phyloP scores from a whole-genome alignment of 1,284 basidiomycete genomes.

The Tausonia pullulans region DNA sequence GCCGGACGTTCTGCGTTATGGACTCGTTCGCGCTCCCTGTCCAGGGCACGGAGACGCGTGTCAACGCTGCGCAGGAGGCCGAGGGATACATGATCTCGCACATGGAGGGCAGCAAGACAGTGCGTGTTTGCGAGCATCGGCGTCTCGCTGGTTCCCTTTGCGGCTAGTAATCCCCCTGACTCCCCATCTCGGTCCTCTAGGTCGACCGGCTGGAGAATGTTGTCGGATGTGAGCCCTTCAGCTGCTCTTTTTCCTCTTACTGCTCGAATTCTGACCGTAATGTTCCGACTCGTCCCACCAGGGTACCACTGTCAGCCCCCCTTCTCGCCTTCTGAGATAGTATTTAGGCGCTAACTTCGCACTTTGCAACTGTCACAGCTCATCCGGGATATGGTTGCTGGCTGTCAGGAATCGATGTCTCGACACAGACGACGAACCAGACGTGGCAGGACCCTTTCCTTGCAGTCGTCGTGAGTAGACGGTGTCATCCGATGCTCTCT shows the following conservation, averaged over 20 bases:
- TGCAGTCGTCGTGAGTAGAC: conserved; percentile 73
- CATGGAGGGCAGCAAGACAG: conserved; percentile 63
- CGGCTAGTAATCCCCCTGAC: background rate
- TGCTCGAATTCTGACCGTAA: background rate
- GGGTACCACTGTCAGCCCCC: conserved; percentile 15
- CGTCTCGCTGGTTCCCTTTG: background rate
- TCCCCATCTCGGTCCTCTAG: background rate
- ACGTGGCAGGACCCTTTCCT: conserved; percentile 92
- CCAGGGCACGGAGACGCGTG: conserved; percentile 96
- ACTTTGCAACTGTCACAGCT: conserved; percentile 17
- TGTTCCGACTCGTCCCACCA: background rate
- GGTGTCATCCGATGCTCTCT: background rate
- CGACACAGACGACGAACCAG: conserved; percentile 91
- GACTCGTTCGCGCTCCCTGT: conserved; percentile 96
- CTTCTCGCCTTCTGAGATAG: background rate
- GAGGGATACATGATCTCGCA: conserved; percentile 99
- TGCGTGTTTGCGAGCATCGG: conserved; percentile 28
- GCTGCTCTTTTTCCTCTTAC: background rate
- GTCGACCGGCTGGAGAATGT: conserved; percentile 15
- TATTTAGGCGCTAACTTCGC: background rate
- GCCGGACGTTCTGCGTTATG: conserved; percentile 76
- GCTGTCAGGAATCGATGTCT: conserved; percentile 92
- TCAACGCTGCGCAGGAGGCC: conserved; percentile 91
- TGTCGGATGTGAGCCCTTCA: conserved; percentile 10
- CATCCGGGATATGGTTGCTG: conserved; percentile 97